phyloP scores from a whole-genome alignment of 2,329 filamentous ascomycete genomes.

The Lachnellula cervina region DNA sequence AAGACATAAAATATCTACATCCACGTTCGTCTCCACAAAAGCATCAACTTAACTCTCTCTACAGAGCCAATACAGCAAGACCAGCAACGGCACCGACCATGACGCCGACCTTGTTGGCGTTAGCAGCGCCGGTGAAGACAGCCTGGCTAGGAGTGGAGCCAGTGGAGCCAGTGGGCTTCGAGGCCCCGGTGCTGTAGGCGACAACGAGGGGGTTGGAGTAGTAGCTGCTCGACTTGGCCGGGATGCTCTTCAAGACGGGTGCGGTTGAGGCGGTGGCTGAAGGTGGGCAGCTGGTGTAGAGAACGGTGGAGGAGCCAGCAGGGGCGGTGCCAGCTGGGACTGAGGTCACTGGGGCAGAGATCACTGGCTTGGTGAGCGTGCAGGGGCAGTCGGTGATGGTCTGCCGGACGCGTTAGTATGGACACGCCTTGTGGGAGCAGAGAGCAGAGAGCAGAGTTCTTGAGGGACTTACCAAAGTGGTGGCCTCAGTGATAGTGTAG shows the following conservation, averaged over 20 bases:
- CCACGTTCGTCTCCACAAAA: not conserved
- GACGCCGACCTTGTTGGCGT: constrained; percentile 8
- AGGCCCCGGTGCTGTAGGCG: not conserved
- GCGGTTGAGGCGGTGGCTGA: not conserved
- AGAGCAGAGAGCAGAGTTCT: not conserved
- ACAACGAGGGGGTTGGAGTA: constrained; percentile 6
- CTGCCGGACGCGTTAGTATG: not conserved
- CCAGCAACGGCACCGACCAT: constrained; percentile 5
- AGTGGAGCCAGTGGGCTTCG: not conserved
- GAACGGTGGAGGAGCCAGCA: constrained; percentile 8
- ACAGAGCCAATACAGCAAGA: not conserved
- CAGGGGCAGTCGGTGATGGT: constrained; percentile 31
- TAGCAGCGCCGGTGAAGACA: constrained; percentile 7
- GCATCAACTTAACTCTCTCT: not conserved
- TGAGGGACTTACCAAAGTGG: constrained; percentile 32
- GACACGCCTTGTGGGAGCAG: not conserved
- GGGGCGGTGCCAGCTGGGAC: not conserved
- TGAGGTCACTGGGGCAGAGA: no score
- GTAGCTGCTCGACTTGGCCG: not conserved
- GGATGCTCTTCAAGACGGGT: not conserved
- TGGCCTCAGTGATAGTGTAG: constrained; percentile 61
- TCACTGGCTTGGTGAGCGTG: constrained; percentile 11
- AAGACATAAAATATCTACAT: not conserved
- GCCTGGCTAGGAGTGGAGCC: not conserved
- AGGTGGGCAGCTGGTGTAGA: constrained; percentile 15